Base-by-base conservation (phyloP, 75 land plant species). In the Cupressus sempervirens region DNA sequence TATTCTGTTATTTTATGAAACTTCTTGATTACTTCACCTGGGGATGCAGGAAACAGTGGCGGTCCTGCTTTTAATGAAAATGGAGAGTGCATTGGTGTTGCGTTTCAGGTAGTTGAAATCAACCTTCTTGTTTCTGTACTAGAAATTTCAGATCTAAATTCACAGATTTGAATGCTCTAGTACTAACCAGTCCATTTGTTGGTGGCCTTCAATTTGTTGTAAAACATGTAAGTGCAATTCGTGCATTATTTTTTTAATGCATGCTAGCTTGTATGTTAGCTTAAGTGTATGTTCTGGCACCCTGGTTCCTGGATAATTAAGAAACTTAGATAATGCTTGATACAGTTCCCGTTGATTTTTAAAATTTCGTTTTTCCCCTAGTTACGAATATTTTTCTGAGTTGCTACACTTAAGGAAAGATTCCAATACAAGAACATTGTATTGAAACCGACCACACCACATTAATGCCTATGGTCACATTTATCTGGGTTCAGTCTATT, bases 11-110 rank as follows among this genome's bases (percentile, higher is more conserved):
- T 43, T 20, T 79, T 79, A 79, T 82, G 26, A 36, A n/a, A 56
- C 72, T 30, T 9, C 5, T 52, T 53, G 83, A 5, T 54, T 82
- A 56, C 72, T 82, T 82, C 34, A 34, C 23, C 43, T 82, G 83
- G 13, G 67, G 76, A 77, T 90, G 36, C 89, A 97, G 99, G 99
- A 87, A 97, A 97, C 84, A 97, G 99, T 88, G 99, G 99, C 77
- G 99, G 99, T 74, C 99, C 99, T 86, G 98, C 98, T 46, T 97
- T 97, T 83, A 94, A 97, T 87, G 96, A 93, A 29, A 89, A 91
- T 46, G 99, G 99, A 58, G 98, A 97, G 56, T 97, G 99, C 89
- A 97, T 97, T 85, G 99, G 99, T 46, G 94, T 97, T 30, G 99
- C 99, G 46, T 97, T 97, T 88, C 99, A 97, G 96, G 99, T 95